Percentiles rank a stretch among this genome's conserved stretches.
These are phyloP conservation scores for Colletotrichum godetiae DNA, from an alignment of 2,329 filamentous ascomycete genomes.

Conservation along the genomic window DNA sequence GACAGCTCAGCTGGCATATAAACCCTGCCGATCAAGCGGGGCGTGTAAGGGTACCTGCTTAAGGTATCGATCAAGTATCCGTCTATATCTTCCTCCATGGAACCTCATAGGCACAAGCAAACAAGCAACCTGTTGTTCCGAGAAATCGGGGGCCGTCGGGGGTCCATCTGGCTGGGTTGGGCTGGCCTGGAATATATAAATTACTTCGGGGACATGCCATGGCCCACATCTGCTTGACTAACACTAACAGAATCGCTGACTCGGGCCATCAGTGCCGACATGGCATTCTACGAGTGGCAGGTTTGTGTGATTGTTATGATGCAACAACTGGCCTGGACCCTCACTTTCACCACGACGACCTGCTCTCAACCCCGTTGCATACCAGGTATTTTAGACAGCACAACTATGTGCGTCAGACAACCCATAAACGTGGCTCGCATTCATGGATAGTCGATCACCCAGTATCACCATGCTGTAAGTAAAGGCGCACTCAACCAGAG, in stretches of 20 bases:
- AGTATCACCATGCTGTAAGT: background rate
- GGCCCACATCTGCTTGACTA: conserved; percentile 17
- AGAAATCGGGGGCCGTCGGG: conserved; percentile 18
- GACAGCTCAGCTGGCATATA: conserved; percentile 7
- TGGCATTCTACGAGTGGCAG: conserved; percentile 6
- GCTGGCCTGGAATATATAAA: conserved; percentile 2
- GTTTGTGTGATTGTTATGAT: background rate
- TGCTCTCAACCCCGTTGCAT: background rate
- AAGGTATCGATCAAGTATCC: background rate
- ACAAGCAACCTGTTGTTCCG: background rate
- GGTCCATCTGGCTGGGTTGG: conserved; percentile 8
- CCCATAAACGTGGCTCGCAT: background rate
- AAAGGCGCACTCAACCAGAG: too few species aligned
- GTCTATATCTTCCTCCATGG: background rate
- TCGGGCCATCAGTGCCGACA: conserved; percentile 9
- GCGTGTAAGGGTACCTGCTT: background rate
- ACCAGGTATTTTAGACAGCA: background rate
- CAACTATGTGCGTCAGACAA: background rate
- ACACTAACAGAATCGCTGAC: conserved; percentile 19
- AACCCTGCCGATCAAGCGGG: conserved; percentile 11
- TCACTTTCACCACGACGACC: background rate
- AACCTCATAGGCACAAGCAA: background rate
- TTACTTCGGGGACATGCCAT: background rate
- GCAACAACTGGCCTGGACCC: background rate
- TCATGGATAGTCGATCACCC: background rate